phyloP scores from a whole-genome alignment of 179 eudicot species.

The Patellifolia procumbens region DNA sequence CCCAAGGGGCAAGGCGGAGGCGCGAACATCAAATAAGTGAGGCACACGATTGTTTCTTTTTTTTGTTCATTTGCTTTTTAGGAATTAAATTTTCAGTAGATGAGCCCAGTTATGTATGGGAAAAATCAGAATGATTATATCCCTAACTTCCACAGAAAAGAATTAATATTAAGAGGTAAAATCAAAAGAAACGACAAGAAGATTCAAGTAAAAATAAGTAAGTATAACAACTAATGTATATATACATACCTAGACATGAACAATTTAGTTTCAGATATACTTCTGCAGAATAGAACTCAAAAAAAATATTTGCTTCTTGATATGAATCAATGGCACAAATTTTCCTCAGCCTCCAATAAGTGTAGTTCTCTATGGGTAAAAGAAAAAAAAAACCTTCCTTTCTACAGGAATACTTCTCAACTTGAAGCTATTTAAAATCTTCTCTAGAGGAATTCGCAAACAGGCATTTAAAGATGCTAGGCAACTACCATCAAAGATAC shows the following conservation, averaged over 20 bases:
- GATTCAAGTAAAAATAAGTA: neutral
- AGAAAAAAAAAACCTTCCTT: constrained; percentile 2
- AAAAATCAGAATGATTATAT: too few species aligned
- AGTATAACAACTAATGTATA: neutral
- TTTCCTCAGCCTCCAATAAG: too few species aligned
- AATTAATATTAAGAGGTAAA: too few species aligned
- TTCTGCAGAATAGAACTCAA: neutral
- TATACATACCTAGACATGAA: neutral
- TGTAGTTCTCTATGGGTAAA: neutral
- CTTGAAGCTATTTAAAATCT: neutral
- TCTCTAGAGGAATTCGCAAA: neutral
- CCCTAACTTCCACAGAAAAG: too few species aligned
- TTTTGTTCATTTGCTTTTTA: too few species aligned
- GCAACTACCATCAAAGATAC: neutral
- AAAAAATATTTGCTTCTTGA: too few species aligned
- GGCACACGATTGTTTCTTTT: too few species aligned
- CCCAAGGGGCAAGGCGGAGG: too few species aligned
- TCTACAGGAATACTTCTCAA: neutral
- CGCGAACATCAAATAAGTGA: too few species aligned
- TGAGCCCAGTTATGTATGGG: too few species aligned
- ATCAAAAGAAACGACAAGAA: neutral
- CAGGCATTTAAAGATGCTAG: neutral
- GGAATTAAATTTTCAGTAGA: neutral
- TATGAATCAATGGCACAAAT: neutral
- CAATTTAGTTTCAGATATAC: neutral